Evolutionary conservation across 208 protist genomes (phyloP).

Genomic region (Leishmania major): DNA sequence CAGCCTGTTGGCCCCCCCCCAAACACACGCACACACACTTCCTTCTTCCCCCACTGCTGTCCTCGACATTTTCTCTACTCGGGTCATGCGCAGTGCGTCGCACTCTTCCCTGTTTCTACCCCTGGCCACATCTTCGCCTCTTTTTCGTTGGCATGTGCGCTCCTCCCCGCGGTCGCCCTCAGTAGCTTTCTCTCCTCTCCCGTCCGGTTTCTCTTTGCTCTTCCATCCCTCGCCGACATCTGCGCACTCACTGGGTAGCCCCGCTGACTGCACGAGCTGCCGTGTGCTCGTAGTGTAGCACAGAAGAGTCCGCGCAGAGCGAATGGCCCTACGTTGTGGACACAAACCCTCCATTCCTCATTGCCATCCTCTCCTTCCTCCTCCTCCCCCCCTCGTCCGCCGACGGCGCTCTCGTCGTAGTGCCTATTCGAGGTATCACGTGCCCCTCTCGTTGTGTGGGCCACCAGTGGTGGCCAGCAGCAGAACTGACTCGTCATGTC

Average conservation of each 20-base stretch:
- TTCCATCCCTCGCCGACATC: not conserved
- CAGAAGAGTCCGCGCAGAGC: not conserved
- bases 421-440: not conserved
- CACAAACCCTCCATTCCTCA: not conserved
- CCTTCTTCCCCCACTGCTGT: not conserved
- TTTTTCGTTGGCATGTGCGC: not conserved
- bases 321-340: not conserved
- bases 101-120: not conserved
- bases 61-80: not conserved
- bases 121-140: not conserved
- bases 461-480: not conserved
- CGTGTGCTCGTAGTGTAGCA: not conserved
- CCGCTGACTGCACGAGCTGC: not conserved
- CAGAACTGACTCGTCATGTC: conserved; percentile 3
- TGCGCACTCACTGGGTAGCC: not conserved
- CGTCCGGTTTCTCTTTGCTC: not conserved
- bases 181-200: not conserved
- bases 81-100: not conserved
- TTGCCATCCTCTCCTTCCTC: not conserved
- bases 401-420: not conserved
- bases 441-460: not conserved
- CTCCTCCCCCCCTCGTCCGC: not conserved
- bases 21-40: too few species aligned
- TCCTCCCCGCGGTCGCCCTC: not conserved
- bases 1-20: not conserved